Evolutionary conservation across 2,329 filamentous ascomycete genomes (phyloP), one percentile per base, ranked within the genome.

Genomic region (Elsinoe arachidis): DNA sequence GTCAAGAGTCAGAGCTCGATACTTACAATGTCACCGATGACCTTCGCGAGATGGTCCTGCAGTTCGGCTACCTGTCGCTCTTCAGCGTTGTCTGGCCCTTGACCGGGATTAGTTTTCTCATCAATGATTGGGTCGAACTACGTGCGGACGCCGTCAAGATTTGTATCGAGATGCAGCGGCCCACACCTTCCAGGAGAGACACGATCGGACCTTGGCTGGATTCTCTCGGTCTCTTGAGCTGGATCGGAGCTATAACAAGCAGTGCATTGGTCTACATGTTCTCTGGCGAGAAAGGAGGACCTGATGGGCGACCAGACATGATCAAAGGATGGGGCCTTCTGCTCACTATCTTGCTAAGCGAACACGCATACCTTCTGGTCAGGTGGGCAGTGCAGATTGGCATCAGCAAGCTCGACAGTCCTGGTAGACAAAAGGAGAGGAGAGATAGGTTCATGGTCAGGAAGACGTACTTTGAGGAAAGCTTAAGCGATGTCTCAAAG

Each of bases 51-150:
- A 96, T 96, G 90, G 83, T 90, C 26, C 83, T 96, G 37, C 76
- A 78, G 65, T 90, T 81, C 76, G 90, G 91, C 30, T 97, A 96
- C 69, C 79, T 99, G 0, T 86, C 88, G 0, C 80, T 97, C 9
- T 97, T 97, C 71, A 93, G 89, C 0, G 88, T 93, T 2, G 84
- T 96, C 56, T 99, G 93, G 93, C 93, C 93, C 0, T 76, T 97
- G n/a, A 91, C 92, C 0, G 86, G 87, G 1, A 79, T 90, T 58
- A 92, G 87, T 1, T 97, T 97, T 75, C 75, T 97, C 11, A 76
- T 93, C 71, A 97, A 97, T 74, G 95, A 97, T 74, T 97, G 92
- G 90, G 76, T 99, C 58, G 93, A 97, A 69, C 81, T 97, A 38
- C 87, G 93, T 41, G 89, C 89, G 0, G 93, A 99, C 68, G 91